Base-by-base conservation (phyloP, 345 rosid genomes). In the Populus euphratica region DNA sequence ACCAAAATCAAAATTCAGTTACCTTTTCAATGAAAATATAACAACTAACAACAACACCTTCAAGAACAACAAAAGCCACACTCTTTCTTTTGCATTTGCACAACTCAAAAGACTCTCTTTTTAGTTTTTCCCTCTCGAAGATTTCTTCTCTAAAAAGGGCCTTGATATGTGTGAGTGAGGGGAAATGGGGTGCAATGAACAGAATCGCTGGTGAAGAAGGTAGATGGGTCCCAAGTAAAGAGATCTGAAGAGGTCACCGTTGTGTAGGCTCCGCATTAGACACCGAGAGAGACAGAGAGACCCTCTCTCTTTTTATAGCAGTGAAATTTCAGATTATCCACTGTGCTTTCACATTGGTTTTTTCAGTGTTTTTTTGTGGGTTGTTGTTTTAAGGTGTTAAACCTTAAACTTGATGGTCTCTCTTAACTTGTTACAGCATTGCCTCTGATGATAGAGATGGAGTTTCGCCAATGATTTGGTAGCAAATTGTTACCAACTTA, bases 201-300 rank as follows among this genome's bases (percentile, higher is more conserved):
- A 76, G 77, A 27, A 67, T 27, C 75, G 67, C 76, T 69, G 80
- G n/a, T 73, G 77, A 59, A 73, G 74, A 25, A 23, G 59, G 72
- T 14, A 61, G 17, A 27, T 81, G 81, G 88, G 86, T 62, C 83
- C 83, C 89, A 77, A 80, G 73, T 70, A 80, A 80, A 81, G 80
- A 78, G 88, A 90, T 91, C 86, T 85, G 86, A 81, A 79, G 82
- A 87, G 81, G 81, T 82, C 77, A 14, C 70, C 33, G 87, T 88
- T 18, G 29, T 70, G 76, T 85, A 74, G 93, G 90, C 78, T 86
- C 90, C 92, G 83, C 75, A 67, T 11, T 29, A 38, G 18, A 27
- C 47, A 2, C n/a, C 21, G 39, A 67, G 36, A 72, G 63, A 67
- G 69, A 67, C 70, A 78, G 50, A 39, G 39, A 35, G 25, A 27